Evolutionary conservation across 1,139 yeast species (phyloP).

Genomic region (Kurtzmaniella quercitrusa): DNA sequence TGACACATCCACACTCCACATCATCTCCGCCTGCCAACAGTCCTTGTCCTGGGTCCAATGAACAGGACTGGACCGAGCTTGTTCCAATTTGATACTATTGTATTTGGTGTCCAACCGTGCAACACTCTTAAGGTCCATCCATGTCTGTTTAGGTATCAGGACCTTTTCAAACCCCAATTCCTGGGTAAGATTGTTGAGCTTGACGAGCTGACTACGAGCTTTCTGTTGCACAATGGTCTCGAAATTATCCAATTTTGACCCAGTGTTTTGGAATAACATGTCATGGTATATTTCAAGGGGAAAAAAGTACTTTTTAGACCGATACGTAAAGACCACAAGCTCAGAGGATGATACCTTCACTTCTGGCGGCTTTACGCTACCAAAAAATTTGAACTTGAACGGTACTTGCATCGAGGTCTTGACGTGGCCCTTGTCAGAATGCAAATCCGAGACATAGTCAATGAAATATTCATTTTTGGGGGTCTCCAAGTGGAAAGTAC

Average conservation of each 20-base stretch:
- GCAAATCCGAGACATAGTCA: neutral
- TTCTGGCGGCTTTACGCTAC: conserved; percentile 15
- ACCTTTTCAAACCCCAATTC: conserved; percentile 19
- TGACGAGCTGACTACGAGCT: conserved; percentile 18
- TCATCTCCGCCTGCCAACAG: conserved; percentile 8
- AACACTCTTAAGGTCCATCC: conserved; percentile 22
- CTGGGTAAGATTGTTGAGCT: conserved; percentile 16
- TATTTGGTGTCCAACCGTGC: conserved; percentile 23
- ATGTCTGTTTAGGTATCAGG: conserved; percentile 21
- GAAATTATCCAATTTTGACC: conserved; percentile 14
- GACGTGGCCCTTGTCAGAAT: conserved; percentile 2
- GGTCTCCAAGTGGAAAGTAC: conserved; percentile 15
- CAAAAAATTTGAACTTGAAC: conserved; percentile 9
- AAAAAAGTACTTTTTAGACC: conserved; percentile 20
- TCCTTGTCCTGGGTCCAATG: conserved; percentile 1
- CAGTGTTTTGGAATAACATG: conserved; percentile 18
- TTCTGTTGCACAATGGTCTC: conserved; percentile 22
- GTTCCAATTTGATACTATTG: conserved; percentile 14
- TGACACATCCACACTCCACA: conserved; percentile 7
- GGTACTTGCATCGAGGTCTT: conserved; percentile 11
- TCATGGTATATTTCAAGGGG: conserved; percentile 28
- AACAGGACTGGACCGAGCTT: neutral
- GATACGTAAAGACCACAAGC: conserved; percentile 21
- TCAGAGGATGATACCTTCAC: conserved; percentile 19
- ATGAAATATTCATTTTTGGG: conserved; percentile 14